Evolutionary conservation across 2,329 filamentous ascomycete species (phyloP), one percentile per base, ranked within the genome.

Genomic region (Orbilia javanica): DNA sequence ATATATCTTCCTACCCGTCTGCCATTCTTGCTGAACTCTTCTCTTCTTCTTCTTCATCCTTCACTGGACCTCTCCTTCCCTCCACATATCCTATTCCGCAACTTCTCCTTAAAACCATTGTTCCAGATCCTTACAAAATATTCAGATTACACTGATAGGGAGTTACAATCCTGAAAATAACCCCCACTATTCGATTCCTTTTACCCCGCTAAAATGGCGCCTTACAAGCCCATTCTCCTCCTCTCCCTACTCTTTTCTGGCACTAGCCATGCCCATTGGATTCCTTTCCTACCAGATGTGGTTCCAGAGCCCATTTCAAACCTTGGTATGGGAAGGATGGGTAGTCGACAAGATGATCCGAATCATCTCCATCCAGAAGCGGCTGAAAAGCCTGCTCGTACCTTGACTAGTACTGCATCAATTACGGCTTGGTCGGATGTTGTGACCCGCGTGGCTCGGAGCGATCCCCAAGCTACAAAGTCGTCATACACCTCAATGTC

Each of bases 171-270:
- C 31, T 42, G 31, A 11, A 57, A 52, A 46, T n/a, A 48, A 2
- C n/a, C 67, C 25, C n/a, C 36, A 18, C 27, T 29, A 55, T 27
- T 10, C 36, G 36, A 13, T 20, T 27, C 48, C 34, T 44, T 65
- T 65, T 2, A 52, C 15, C 20, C n/a, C n/a, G n/a, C n/a, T n/a
- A 57, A 52, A 29, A 77, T 71, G 73, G 25, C 29, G 15, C 48
- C 57, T 18, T 62, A 66, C 20, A 55, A 25, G 52, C 8, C 46
- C 55, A 11, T 67, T 18, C 34, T 70, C 13, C 50, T 77, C 31
- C 66, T 77, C 39, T 27, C 66, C 46, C 31, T 71, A 31, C 60
- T 77, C 52, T 34, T 67, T 10, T 50, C 42, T 25, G 48, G 65
- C 7, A 39, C 46, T 5, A 60, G 48, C 18, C 50, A 46, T 7